phyloP scores from a whole-genome alignment of 768 basidiomycete species.

The Auricularia sp. region DNA sequence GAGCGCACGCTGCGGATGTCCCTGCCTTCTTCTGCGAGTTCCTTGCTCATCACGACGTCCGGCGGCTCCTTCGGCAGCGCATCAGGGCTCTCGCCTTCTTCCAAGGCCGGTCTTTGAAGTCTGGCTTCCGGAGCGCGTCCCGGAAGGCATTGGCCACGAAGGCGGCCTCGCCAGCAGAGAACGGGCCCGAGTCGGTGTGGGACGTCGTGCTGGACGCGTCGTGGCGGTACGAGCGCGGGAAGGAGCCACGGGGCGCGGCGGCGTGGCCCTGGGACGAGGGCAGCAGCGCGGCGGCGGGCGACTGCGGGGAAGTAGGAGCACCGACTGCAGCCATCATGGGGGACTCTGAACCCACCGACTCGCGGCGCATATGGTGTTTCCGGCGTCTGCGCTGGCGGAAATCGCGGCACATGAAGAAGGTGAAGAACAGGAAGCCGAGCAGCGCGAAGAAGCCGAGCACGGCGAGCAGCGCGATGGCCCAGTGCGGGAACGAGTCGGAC shows the following conservation, averaged over 20 bases:
- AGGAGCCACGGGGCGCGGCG: slow-evolving; percentile 1
- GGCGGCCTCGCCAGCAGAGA: slow-evolving; percentile 79
- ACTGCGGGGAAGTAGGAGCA: slow-evolving; percentile 30
- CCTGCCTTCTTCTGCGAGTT: slow-evolving; percentile 82
- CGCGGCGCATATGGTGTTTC: slow-evolving; percentile 42
- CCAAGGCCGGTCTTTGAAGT: slow-evolving; percentile 65
- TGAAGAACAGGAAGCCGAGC: slow-evolving; percentile 52
- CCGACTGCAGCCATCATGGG: slow-evolving; percentile 72
- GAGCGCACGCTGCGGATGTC: slow-evolving; percentile 78
- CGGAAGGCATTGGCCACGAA: slow-evolving; percentile 92
- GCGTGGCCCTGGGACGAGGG: slow-evolving; percentile 20
- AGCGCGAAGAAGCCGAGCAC: slow-evolving; percentile 81
- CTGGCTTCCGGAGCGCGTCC: slow-evolving; percentile 79
- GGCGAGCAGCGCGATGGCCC: slow-evolving; percentile 88
- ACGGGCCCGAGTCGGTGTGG: slow-evolving; percentile 46
- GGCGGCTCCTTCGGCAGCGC: slow-evolving; percentile 18
- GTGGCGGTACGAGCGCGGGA: slow-evolving; percentile 3
- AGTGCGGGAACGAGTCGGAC: slow-evolving; percentile 51
- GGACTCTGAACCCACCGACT: slow-evolving; percentile 68
- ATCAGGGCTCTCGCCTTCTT: slow-evolving; percentile 62
- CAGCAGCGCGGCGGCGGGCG: slow-evolving; percentile 35
- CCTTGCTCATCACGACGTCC: slow-evolving; percentile 48
- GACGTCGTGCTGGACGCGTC: slow-evolving; percentile 3
- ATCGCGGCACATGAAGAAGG: slow-evolving; percentile 65
- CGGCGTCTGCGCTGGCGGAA: slow-evolving; percentile 39